Base-by-base conservation (phyloP, 169 alveolate species). In the Amoebophrya sp. region DNA sequence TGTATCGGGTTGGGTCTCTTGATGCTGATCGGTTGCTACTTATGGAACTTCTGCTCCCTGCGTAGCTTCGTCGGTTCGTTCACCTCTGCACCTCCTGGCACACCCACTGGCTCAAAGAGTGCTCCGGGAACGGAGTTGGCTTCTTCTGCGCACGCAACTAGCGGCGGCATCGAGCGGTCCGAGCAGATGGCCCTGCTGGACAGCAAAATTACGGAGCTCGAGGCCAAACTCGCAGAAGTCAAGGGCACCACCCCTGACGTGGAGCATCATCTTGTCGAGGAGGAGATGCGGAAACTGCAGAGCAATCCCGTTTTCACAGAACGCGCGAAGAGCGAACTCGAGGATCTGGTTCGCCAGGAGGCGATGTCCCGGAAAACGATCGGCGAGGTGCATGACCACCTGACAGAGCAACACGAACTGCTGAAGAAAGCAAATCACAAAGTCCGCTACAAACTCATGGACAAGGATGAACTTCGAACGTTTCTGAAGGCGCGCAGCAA, bases 211-310 rank as follows among this genome's bases (percentile, higher is more conserved):
- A 65, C 18, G 26, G n/a, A 26, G 83, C 26, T 65, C 38, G n/a
- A 65, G 39, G 33, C 18, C 10, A 29, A 65, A 36, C 83, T 65
- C 83, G 33, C 36, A 29, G 83, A 26, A 6, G 2, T 65, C 2
- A 6, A 26, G 36, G 18, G 39, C 83, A 65, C 83, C 83, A 65
- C 83, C 26, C 83, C 83, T 6, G 83, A 65, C 33, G 83, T 65
- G 83, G 83, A 65, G 83, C 83, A 65, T 6, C 83, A 65, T 29
- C 83, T 65, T 36, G 83, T 36, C 33, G 39, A 65, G 83, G 83
- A 65, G 83, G 39, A 65, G 83, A 1, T 65, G 36, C n/a, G n/a
- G n/a, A 6, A 47, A 47, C 65, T 47, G 65, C 83, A 65, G 33
- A 0, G 10, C 33, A 36, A 26, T 29, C 83, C 18, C 33, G 26